Conservation (phyloP, 352 stramenopile genomes). For the Elongisporangium senticosum region DNA sequence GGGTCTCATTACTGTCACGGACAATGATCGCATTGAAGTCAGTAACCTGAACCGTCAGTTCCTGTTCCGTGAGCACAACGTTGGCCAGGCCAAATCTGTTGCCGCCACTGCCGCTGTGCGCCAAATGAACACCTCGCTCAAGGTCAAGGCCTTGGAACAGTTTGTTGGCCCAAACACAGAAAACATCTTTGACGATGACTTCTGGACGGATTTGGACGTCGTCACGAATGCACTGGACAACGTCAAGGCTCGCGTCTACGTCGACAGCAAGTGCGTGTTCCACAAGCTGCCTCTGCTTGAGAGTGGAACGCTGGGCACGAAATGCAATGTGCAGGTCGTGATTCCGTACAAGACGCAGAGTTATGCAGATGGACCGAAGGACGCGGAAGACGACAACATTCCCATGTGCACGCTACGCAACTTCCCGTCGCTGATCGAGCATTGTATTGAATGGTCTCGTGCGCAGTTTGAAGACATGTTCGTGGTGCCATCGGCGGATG, state of each 20-base stretch:
- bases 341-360: conserved; percentile 88
- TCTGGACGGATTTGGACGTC: conserved; percentile 85
- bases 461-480: conserved; percentile 85
- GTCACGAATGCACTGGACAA: conserved; percentile 99
- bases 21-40: conserved; percentile 87
- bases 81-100: conserved; percentile 80
- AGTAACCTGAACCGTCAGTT: conserved; percentile 87
- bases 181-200: conserved; percentile 76
- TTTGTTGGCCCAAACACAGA: conserved; percentile 76
- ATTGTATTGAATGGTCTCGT: conserved; percentile 99
- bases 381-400: conserved; percentile 98
- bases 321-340: conserved; percentile 95
- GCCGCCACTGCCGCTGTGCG: conserved; percentile 69
- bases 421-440: conserved; percentile 94
- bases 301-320: conserved; percentile 97
- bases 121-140: conserved; percentile 69
- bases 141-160: conserved; percentile 80
- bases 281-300: conserved; percentile 96
- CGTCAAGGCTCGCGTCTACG: conserved; percentile 95
- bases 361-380: conserved; percentile 93
- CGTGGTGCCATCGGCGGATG: conserved; percentile 71
- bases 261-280: conserved; percentile 98
- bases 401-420: conserved; percentile 99
- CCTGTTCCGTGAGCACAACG: conserved; percentile 83
- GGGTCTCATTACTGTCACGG: conserved; percentile 74